A percentile compares a stretch with the other conserved stretches of the same genome.
Conservation (phyloP, 306 rosid species). For the Casuarina glauca region DNA sequence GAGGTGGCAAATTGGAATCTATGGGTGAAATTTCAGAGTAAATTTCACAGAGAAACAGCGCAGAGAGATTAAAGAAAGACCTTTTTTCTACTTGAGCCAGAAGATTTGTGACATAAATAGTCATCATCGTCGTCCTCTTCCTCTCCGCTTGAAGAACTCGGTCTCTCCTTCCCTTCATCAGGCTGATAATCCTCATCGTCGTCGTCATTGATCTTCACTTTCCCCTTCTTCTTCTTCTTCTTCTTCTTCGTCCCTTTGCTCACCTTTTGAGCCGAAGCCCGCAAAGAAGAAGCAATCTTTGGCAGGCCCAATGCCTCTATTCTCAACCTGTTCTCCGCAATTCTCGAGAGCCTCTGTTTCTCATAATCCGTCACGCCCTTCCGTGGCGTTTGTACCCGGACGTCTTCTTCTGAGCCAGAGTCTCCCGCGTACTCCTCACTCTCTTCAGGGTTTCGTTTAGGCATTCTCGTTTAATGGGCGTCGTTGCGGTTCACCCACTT, state of each 20-base stretch:
- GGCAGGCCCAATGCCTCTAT: slow-evolving; percentile 76
- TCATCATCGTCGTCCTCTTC: slow-evolving; percentile 24
- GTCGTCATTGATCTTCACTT: slow-evolving; percentile 41
- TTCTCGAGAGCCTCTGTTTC: slow-evolving; percentile 71
- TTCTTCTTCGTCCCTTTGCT: neutral
- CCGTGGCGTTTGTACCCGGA: neutral
- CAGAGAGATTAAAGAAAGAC: slow-evolving; percentile 27
- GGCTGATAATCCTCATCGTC: slow-evolving; percentile 65
- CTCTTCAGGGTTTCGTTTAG: slow-evolving; percentile 30
- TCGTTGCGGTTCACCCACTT: neutral
- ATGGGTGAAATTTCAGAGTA: neutral
- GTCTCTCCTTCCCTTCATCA: slow-evolving; percentile 33
- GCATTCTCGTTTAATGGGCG: slow-evolving; percentile 28
- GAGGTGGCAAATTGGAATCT: neutral
- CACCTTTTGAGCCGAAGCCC: slow-evolving; percentile 29
- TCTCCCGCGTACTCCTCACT: neutral
- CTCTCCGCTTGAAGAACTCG: slow-evolving; percentile 40
- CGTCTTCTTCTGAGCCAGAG: slow-evolving; percentile 37
- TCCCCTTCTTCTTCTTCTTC: slow-evolving; percentile 39
- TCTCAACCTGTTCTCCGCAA: slow-evolving; percentile 73
- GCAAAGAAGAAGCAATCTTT: slow-evolving; percentile 59
- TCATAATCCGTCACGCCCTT: slow-evolving; percentile 50
- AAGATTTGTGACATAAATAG: slow-evolving; percentile 28
- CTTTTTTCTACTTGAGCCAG: slow-evolving; percentile 48
- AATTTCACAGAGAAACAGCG: neutral